Evolutionary conservation across 768 basidiomycete genomes (phyloP).

Genomic region (Mycena capillaripes): DNA sequence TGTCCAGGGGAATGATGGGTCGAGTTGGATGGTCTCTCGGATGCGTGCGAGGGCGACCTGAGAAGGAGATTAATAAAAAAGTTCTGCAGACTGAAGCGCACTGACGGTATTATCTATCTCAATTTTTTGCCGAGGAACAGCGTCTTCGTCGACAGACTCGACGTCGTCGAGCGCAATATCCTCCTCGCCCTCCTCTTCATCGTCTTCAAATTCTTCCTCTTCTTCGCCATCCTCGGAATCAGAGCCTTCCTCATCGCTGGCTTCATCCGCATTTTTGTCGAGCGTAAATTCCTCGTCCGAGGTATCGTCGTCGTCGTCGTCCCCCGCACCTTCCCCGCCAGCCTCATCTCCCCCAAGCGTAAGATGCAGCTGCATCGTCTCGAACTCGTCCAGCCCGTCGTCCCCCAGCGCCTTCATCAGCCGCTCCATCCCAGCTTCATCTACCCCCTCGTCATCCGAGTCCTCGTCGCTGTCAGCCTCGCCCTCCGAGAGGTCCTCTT

Average conservation of each 20-base stretch:
- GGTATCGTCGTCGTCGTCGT: conserved; percentile 41
- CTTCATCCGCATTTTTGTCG: conserved; percentile 44
- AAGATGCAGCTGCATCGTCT: conserved; percentile 64
- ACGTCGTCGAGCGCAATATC: conserved; percentile 78
- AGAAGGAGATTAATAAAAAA: background rate
- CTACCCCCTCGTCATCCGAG: conserved; percentile 61
- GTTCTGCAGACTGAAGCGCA: conserved; percentile 23
- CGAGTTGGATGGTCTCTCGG: conserved; percentile 81
- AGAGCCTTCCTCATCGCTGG: conserved; percentile 47
- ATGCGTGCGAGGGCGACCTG: conserved; percentile 88
- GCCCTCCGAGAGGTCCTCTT: conserved; percentile 34
- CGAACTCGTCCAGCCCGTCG: conserved; percentile 77
- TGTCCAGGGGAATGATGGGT: conserved; percentile 84
- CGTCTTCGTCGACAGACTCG: conserved; percentile 84
- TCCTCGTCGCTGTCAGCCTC: conserved; percentile 26
- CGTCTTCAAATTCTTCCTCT: conserved; percentile 54
- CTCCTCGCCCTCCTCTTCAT: conserved; percentile 51
- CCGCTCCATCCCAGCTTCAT: conserved; percentile 70
- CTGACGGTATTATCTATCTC: conserved; percentile 86
- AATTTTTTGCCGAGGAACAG: conserved; percentile 84
- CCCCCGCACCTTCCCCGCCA: conserved; percentile 30
- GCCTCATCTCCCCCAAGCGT: conserved; percentile 48
- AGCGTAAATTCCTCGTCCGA: conserved; percentile 49
- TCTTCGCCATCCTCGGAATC: conserved; percentile 41
- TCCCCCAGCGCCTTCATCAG: conserved; percentile 73